These are phyloP conservation scores for Pichia sp. DNA, from an alignment of 1,139 yeast species.

Conservation along the genomic window DNA sequence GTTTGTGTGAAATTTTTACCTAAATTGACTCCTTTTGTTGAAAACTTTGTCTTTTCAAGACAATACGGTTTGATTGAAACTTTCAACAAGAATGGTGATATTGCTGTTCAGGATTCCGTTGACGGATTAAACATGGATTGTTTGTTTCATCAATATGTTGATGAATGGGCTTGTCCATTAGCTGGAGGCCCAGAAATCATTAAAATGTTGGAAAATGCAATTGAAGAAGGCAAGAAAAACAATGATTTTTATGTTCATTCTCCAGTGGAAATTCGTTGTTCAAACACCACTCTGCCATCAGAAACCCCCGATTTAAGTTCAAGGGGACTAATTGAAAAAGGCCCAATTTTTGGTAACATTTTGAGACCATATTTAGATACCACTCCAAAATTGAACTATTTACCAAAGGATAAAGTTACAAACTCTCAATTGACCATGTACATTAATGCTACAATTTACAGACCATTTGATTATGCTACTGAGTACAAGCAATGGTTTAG, in stretches of 20 bases:
- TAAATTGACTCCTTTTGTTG: slow-evolving; percentile 73
- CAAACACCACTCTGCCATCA: slow-evolving; percentile 58
- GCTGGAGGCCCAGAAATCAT: slow-evolving; percentile 67
- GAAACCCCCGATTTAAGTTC: slow-evolving; percentile 23
- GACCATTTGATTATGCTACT: slow-evolving; percentile 77
- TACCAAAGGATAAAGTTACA: slow-evolving; percentile 45
- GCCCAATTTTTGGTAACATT: slow-evolving; percentile 80
- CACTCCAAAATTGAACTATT: slow-evolving; percentile 60
- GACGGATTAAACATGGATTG: slow-evolving; percentile 95
- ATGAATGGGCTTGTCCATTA: slow-evolving; percentile 94
- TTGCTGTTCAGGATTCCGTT: slow-evolving; percentile 72
- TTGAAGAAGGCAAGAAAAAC: slow-evolving; percentile 48
- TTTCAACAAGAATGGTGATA: slow-evolving; percentile 55
- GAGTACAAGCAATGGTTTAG: slow-evolving; percentile 77
- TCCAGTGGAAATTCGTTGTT: slow-evolving; percentile 90
- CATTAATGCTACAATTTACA: slow-evolving; percentile 90
- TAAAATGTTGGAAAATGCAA: slow-evolving; percentile 51
- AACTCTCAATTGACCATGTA: slow-evolving; percentile 78
- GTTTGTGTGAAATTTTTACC: slow-evolving; percentile 68
- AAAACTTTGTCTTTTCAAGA: slow-evolving; percentile 72
- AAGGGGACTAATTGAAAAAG: slow-evolving; percentile 43
- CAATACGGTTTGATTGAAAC: slow-evolving; percentile 78
- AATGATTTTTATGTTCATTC: slow-evolving; percentile 82
- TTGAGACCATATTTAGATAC: slow-evolving; percentile 74
- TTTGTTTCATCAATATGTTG: slow-evolving; percentile 85